These are phyloP conservation scores for Neonectria hederae DNA, from an alignment of 2,329 filamentous ascomycete genomes.

Conservation along the genomic window DNA sequence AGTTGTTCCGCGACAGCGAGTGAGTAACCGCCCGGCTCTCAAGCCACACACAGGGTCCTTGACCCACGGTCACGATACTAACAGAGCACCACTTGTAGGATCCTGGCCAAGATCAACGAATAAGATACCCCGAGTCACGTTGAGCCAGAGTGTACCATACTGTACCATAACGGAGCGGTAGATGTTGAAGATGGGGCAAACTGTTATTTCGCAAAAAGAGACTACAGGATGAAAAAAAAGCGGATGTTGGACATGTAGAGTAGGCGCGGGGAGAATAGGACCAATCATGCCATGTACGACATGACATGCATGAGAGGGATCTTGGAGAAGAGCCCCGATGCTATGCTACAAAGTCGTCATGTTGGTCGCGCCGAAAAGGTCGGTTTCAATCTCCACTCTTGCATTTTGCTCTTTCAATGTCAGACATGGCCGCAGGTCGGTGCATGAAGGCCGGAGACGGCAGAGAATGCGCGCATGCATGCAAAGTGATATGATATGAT, in stretches of 20 bases:
- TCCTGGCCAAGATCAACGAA: constrained; percentile 99
- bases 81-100: constrained; percentile 61
- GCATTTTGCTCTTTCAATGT: constrained; percentile 35
- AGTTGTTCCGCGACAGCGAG: constrained; percentile 97
- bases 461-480: background rate
- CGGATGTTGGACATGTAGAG: constrained; percentile 36
- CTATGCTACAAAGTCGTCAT: constrained; percentile 10
- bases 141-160: constrained; percentile 47
- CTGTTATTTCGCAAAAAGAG: constrained; percentile 17
- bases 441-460: background rate
- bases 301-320: constrained; percentile 16
- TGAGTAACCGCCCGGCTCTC: constrained; percentile 62
- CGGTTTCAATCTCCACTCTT: constrained; percentile 45
- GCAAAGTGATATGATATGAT: background rate
- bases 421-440: background rate
- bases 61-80: constrained; percentile 12
- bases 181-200: constrained; percentile 27
- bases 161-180: constrained; percentile 46
- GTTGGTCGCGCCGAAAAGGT: constrained; percentile 37
- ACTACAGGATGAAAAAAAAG: constrained; percentile 18
- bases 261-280: constrained; percentile 31
- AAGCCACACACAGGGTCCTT: background rate
- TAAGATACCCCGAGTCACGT: constrained; percentile 54
- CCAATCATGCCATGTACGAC: constrained; percentile 28
- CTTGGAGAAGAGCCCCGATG: constrained; percentile 4